Evolutionary conservation across 129 eudicot species (phyloP), one percentile per base, ranked within the genome.

Genomic region (Flaveria linearis): DNA sequence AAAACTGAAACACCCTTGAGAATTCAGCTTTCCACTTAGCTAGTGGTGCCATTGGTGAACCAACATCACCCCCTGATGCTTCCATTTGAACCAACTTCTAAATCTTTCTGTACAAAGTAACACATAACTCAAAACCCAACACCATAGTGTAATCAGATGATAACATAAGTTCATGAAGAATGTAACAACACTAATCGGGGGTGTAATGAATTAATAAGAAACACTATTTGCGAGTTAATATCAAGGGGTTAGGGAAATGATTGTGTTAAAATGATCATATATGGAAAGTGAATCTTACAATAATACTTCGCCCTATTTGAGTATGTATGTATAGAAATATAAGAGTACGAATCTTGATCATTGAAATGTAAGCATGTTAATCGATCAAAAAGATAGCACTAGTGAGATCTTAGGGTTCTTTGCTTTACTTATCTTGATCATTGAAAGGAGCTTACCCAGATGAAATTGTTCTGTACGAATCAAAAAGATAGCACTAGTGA

Each of bases 51-150:
- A 67, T n/a, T 45, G 80, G 69, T 9, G 86, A 36, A 18, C 47
- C 71, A 76, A 71, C 78, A 66, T 85, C 89, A 65, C 80, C 75
- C 61, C 68, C 71, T 58, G 71, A 77, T 79, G 80, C 82, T 65
- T 85, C 86, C 89, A 85, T 85, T 58, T 26, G 45, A 36, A 8
- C 16, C 47, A 66, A 9, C 50, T 41, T 39, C 8, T 39, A 39
- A 64, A 66, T 10, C 62, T 43, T 73, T 74, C 84, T 80, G 75
- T 58, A 74, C 36, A 78, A 46, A 11, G 10, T 49, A 78, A 69
- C 17, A 69, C 69, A 56, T 42, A 56, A 68, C 51, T 75, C 71
- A 68, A 41, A 77, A 45, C n/a, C 2, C 39, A 15, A 61, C 51
- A 75, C 70, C 64, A 55, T 7, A 28, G 67, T 39, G 13, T 61